phyloP scores from a whole-genome alignment of 345 rosid genomes.

The Anacardium occidentale region DNA sequence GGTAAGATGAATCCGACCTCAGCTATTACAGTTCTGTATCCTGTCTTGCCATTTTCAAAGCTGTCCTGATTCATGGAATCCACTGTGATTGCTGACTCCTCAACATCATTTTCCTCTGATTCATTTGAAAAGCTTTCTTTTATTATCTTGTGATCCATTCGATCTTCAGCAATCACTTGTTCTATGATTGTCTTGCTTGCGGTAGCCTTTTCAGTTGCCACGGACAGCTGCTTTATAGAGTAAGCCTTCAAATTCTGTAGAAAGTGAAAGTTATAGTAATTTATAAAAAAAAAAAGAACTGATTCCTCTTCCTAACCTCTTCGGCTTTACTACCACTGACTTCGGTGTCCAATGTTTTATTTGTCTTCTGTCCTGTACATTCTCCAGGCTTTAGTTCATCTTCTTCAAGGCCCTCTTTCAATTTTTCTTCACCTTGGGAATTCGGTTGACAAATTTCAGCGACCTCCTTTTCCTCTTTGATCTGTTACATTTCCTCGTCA shows the following conservation, averaged over 20 bases:
- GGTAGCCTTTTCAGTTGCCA: slow-evolving; percentile 17
- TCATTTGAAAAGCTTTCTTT: slow-evolving; percentile 24
- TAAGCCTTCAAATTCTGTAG: slow-evolving; percentile 7
- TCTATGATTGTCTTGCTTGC: slow-evolving; percentile 23
- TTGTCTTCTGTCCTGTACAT: slow-evolving; percentile 12
- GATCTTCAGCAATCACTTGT: slow-evolving; percentile 24
- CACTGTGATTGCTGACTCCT: slow-evolving; percentile 12
- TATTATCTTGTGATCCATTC: slow-evolving; percentile 23
- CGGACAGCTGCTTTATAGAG: slow-evolving; percentile 21
- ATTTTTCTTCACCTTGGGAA: slow-evolving; percentile 23
- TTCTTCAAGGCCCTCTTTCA: slow-evolving; percentile 30
- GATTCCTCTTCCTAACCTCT: slow-evolving; percentile 33
- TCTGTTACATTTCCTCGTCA: slow-evolving; percentile 20
- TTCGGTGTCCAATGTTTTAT: slow-evolving; percentile 10
- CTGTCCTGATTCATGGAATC: slow-evolving; percentile 11
- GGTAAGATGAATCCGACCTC: slow-evolving; percentile 39
- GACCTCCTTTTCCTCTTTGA: slow-evolving; percentile 30
- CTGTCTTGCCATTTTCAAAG: slow-evolving; percentile 25
- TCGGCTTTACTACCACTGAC: slow-evolving; percentile 23
- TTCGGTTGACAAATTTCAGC: slow-evolving; percentile 20
- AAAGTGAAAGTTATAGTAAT: neutral
- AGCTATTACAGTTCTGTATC: slow-evolving; percentile 20
- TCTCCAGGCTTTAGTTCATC: slow-evolving; percentile 21
- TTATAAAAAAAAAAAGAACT: neutral
- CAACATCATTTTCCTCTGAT: slow-evolving; percentile 14